A percentile compares a stretch with the other conserved stretches of the same genome.
Evolutionary conservation across 257 asterid species (phyloP).

Genomic region (Voacanga thouarsii): DNA sequence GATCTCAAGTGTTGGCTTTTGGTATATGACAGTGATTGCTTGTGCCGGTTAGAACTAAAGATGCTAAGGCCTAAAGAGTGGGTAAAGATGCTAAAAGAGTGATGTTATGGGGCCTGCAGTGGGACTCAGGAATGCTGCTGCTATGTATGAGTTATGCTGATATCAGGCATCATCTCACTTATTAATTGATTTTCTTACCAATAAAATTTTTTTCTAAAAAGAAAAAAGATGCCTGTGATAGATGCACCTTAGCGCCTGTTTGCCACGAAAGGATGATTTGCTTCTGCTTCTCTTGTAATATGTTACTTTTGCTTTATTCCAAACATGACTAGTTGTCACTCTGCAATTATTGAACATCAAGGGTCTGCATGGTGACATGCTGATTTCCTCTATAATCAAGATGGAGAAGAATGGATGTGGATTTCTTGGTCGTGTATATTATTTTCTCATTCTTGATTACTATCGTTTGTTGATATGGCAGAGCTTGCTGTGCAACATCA

Average conservation of each 20-base stretch:
- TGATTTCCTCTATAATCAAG: neutral
- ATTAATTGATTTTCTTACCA: neutral
- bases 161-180: neutral
- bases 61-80: neutral
- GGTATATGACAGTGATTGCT: too few species aligned
- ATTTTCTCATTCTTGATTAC: neutral
- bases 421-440: neutral
- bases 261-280: neutral
- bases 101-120: neutral
- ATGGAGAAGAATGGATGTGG: neutral
- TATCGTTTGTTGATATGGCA: neutral
- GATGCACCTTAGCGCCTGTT: neutral
- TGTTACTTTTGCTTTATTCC: neutral
- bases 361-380: neutral
- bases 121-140: neutral
- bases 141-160: neutral
- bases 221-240: neutral
- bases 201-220: neutral
- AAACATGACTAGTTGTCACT: neutral
- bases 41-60: neutral
- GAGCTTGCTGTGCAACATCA: neutral
- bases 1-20: neutral
- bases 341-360: neutral
- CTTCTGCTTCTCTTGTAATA: neutral
- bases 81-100: neutral